These are phyloP conservation scores for Arthrobotrys conoides DNA, from an alignment of 2,329 filamentous ascomycete species.

Conservation along the genomic window DNA sequence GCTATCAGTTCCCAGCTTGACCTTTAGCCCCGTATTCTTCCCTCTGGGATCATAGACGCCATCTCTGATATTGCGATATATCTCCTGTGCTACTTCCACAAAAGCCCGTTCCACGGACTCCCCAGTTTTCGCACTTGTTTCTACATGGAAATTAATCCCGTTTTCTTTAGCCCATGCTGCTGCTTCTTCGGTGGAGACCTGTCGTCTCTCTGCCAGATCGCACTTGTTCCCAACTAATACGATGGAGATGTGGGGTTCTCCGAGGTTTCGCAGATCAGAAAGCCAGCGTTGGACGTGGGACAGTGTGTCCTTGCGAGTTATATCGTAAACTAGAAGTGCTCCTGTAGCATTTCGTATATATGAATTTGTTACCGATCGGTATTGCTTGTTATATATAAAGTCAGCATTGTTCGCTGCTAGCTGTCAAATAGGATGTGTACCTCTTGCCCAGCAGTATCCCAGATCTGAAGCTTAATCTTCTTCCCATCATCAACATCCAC, in stretches of 20 bases:
- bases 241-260: constrained; percentile 94
- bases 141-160: constrained; percentile 91
- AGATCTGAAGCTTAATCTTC: constrained; percentile 71
- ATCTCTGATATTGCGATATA: constrained; percentile 96
- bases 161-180: constrained; percentile 90
- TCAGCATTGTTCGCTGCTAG: background rate
- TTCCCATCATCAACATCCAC: constrained; percentile 58
- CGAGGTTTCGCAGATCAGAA: constrained; percentile 91
- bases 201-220: constrained; percentile 82
- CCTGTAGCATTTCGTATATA: constrained; percentile 89
- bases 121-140: constrained; percentile 95
- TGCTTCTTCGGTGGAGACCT: constrained; percentile 86
- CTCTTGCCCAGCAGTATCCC: constrained; percentile 80
- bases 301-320: constrained; percentile 87
- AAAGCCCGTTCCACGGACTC: constrained; percentile 95
- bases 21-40: constrained; percentile 88
- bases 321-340: constrained; percentile 92
- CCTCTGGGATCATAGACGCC: constrained; percentile 96
- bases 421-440: constrained; percentile 68
- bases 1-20: constrained; percentile 36
- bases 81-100: constrained; percentile 90
- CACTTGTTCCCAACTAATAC: constrained; percentile 96
- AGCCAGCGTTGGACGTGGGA: constrained; percentile 92
- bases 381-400: constrained; percentile 28
- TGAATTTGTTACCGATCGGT: constrained; percentile 74